Evolutionary conservation across 2,329 filamentous ascomycete species (phyloP), one percentile per base, ranked within the genome.

Genomic region (Ophiostoma triangulosporum): DNA sequence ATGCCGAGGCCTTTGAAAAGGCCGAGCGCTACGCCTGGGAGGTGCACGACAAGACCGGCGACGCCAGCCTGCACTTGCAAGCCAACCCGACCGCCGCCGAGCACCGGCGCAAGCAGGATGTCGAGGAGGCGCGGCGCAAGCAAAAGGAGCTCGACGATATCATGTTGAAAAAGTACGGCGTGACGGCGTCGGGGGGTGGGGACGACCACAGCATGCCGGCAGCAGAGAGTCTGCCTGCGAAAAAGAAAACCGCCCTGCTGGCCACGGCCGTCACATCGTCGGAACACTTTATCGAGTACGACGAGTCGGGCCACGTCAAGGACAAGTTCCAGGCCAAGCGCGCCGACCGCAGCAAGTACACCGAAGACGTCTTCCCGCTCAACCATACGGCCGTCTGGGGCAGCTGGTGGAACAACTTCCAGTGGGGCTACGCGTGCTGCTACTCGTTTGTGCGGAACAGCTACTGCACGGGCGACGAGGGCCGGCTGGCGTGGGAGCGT

Each of bases 391-490:
- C 85, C 0, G 84, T 95, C 3, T 98, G 89, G 87, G 93, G 93
- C 49, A 95, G 89, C 63, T 98, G 93, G 93, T 98, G 93, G 93
- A 80, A 82, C 52, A 83, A 88, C 64, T 97, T 96, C 70, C 79
- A 84, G 68, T 98, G 93, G 93, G 93, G 93, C 1, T 98, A 95
- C 68, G 79, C 86, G 22, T 98, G 93, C 68, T 98, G 93, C 72
- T 89, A 94, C 66, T 95, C 89, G 0, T 84, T 82, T 22, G 80
- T 95, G 58, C 96, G 95, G 70, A 97, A 98, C 68, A 95, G 89
- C 63, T 98, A 97, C 64, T 98, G 93, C 67, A 97, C 91, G 0
- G 93, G 93, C 26, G 88, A 93, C 57, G 87, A 86, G 55, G 93
- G 93, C 33, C 94, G 82, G 66, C 71, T 71, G 57, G 90, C 88